A percentile compares a stretch with the other conserved stretches of the same genome.
Conservation (phyloP, 257 asterid genomes). For the Osmanthus fragrans region DNA sequence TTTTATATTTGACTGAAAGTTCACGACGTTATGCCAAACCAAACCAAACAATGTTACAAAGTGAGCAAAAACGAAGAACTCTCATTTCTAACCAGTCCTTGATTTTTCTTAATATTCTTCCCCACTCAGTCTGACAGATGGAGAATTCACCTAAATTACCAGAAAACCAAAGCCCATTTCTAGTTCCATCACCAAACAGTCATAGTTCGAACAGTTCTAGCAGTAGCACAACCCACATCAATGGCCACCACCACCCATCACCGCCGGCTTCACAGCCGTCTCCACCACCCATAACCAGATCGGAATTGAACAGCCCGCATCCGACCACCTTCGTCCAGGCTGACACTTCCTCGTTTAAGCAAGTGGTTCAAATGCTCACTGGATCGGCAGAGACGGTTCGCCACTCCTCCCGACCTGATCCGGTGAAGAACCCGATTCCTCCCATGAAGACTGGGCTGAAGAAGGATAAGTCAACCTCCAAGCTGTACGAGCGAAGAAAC, state of each 20-base stretch:
- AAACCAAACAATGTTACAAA: constrained; percentile 36
- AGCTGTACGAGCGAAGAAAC: constrained; percentile 81
- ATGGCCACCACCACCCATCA: constrained; percentile 38
- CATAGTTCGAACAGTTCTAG: constrained; percentile 44
- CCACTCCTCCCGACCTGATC: constrained; percentile 43
- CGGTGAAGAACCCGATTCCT: constrained; percentile 56
- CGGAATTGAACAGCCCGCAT: constrained; percentile 80
- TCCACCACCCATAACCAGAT: constrained; percentile 60
- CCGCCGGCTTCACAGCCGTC: constrained; percentile 38
- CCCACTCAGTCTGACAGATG: constrained; percentile 32
- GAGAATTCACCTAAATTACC: constrained; percentile 43
- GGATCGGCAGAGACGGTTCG: constrained; percentile 65
- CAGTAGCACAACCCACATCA: constrained; percentile 33
- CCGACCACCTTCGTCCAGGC: constrained; percentile 98
- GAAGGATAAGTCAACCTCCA: constrained; percentile 65
- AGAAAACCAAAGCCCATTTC: constrained; percentile 35
- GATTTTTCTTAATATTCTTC: constrained; percentile 3
- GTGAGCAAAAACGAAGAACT: constrained; percentile 34
- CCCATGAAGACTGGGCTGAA: constrained; percentile 64
- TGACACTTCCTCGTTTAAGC: constrained; percentile 85
- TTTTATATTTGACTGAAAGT: constrained; percentile 3
- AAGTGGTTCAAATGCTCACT: constrained; percentile 92
- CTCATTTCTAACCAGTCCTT: constrained; percentile 12
- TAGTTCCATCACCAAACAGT: constrained; percentile 40
- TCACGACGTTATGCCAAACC: constrained; percentile 26